Conservation (phyloP, 371 early-diverging fungal genomes). For the Chytridium lagenaria region DNA sequence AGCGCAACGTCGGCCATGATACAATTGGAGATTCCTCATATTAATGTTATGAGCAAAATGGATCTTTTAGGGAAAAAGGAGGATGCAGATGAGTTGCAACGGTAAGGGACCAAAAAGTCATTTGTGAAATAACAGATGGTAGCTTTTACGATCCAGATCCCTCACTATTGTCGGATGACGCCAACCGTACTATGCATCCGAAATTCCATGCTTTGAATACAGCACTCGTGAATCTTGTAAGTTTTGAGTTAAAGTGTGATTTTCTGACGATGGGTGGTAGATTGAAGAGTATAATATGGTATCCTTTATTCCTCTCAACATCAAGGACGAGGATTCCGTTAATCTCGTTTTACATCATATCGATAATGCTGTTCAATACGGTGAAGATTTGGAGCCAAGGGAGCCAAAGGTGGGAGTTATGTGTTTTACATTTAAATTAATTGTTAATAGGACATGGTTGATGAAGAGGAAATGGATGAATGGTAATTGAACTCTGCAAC, state of each 20-base stretch:
- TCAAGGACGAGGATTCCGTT: conserved; percentile 93
- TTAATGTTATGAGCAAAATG: conserved; percentile 98
- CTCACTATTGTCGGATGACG: conserved; percentile 79
- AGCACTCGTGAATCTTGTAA: conserved; percentile 85
- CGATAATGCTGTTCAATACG: conserved; percentile 96
- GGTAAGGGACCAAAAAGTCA: conserved; percentile 49
- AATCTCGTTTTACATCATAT: conserved; percentile 83
- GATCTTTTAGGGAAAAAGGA: conserved; percentile 80
- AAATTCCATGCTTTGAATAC: conserved; percentile 85
- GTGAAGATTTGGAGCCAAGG: conserved; percentile 95
- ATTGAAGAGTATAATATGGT: conserved; percentile 97
- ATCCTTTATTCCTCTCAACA: conserved; percentile 91
- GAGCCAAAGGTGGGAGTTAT: conserved; percentile 54
- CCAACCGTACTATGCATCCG: conserved; percentile 67
- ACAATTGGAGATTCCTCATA: conserved; percentile 93
- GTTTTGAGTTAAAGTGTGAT: no score
- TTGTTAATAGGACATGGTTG: not conserved
- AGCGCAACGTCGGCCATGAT: conserved; percentile 85
- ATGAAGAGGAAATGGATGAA: conserved; percentile 10
- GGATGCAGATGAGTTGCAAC: conserved; percentile 62
- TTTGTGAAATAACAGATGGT: conserved; percentile 44
- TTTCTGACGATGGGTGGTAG: no score
- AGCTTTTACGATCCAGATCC: conserved; percentile 91
- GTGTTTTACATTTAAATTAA: not conserved
- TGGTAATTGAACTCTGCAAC: not conserved